These are phyloP conservation scores for Moelleriella libera DNA, from an alignment of 2,329 filamentous ascomycete species.

Conservation along the genomic window DNA sequence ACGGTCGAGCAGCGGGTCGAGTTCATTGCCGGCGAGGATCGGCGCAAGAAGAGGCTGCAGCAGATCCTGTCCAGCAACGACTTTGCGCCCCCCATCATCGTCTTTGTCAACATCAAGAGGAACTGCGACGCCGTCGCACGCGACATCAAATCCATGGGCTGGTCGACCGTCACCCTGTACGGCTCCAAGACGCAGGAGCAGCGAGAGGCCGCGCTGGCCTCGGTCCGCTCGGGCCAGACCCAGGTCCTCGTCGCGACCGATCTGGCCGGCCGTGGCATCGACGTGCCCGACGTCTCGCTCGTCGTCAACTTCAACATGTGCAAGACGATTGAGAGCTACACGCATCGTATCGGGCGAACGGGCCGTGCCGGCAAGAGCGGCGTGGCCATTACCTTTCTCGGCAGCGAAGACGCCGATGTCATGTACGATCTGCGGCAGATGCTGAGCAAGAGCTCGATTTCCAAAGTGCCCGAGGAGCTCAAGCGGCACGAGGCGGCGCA, in stretches of 20 bases:
- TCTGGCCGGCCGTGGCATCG: constrained; percentile 91
- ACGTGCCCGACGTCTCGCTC: constrained; percentile 83
- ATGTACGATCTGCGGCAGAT: constrained; percentile 95
- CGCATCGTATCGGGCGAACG: constrained; percentile 90
- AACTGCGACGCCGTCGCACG: constrained; percentile 93
- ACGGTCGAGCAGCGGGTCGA: constrained; percentile 97
- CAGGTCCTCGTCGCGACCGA: constrained; percentile 93
- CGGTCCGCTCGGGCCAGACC: constrained; percentile 66
- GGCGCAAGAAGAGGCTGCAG: constrained; percentile 87
- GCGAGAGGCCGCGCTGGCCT: constrained; percentile 79
- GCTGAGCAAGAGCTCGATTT: constrained; percentile 78
- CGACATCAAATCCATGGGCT: constrained; percentile 90
- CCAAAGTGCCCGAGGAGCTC: constrained; percentile 81
- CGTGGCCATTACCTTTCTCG: constrained; percentile 91
- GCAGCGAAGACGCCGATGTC: constrained; percentile 76
- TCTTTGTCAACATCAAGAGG: constrained; percentile 99
- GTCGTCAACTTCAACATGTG: constrained; percentile 99
- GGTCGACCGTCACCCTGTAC: constrained; percentile 79
- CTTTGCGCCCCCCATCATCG: constrained; percentile 83
- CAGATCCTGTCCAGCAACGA: constrained; percentile 74
- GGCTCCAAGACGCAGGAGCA: constrained; percentile 96
- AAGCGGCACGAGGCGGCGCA: constrained; percentile 84
- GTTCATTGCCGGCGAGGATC: constrained; percentile 80
- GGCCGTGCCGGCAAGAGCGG: constrained; percentile 95
- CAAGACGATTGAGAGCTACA: constrained; percentile 82